Evolutionary conservation across 73 alveolate species (phyloP).

Genomic region (Paramecium sexaurelia): DNA sequence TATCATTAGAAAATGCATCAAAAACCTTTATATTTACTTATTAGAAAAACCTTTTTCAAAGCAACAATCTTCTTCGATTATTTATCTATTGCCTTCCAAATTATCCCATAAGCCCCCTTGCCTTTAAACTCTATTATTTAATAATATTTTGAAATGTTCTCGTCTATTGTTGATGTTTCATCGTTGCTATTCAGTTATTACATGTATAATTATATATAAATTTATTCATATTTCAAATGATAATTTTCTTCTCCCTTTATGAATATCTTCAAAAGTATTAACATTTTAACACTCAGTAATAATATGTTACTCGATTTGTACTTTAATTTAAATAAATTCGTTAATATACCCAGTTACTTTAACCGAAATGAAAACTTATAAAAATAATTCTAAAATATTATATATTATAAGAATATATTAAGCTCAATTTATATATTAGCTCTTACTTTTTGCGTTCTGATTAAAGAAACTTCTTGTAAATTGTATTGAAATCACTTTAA

Average conservation of each 20-base stretch:
- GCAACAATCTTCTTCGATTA: conserved; percentile 71
- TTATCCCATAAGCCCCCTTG: conserved; percentile 92
- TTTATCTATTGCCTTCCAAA: conserved; percentile 92
- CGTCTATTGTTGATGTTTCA: neutral
- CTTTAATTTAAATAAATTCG: too few species aligned
- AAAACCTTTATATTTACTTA: conserved; percentile 67
- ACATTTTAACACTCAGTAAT: too few species aligned
- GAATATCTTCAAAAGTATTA: neutral
- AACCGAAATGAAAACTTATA: too few species aligned
- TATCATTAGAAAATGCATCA: conserved; percentile 90
- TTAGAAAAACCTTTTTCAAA: conserved; percentile 60
- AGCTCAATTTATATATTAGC: too few species aligned
- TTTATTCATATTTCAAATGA: neutral
- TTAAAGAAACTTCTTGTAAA: too few species aligned
- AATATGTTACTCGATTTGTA: too few species aligned
- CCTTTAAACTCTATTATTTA: conserved; percentile 68
- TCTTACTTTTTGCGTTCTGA: too few species aligned
- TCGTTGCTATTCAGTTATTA: neutral
- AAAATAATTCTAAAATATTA: too few species aligned
- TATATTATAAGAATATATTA: too few species aligned
- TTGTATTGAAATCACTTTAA: too few species aligned
- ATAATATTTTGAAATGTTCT: neutral
- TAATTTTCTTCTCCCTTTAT: neutral
- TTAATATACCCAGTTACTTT: too few species aligned
- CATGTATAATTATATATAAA: neutral